Evolutionary conservation across 768 basidiomycete species (phyloP).

Genomic region (Hericium alpestre): DNA sequence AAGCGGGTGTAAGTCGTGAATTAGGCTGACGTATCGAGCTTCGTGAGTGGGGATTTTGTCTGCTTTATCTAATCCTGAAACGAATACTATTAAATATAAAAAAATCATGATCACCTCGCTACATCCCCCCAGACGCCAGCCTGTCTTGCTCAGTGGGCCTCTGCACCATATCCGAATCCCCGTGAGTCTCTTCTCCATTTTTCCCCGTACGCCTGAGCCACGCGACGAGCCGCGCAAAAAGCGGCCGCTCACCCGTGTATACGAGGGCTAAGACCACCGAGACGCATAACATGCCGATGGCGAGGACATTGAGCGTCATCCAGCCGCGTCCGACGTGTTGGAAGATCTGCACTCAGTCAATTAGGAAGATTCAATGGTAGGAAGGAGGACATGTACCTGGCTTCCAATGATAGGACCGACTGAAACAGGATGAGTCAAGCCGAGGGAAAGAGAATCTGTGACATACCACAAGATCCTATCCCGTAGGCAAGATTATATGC

Average conservation of each 20-base stretch:
- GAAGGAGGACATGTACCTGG: constrained; percentile 31
- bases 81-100: too few species aligned
- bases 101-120: too few species aligned
- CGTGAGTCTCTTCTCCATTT: too few species aligned
- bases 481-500: constrained; percentile 67
- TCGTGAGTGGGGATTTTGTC: too few species aligned
- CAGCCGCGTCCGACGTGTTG: constrained; percentile 47
- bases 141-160: too few species aligned
- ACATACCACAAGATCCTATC: constrained; percentile 49
- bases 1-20: too few species aligned
- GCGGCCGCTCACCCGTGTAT: constrained; percentile 33
- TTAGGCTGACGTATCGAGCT: too few species aligned
- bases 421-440: constrained; percentile 17
- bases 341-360: constrained; percentile 37
- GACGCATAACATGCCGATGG: constrained; percentile 30
- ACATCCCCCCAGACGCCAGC: too few species aligned
- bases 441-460: background rate
- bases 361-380: background rate
- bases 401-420: constrained; percentile 66
- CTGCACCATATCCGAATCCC: too few species aligned
- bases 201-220: background rate
- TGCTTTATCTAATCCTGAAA: too few species aligned
- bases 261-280: constrained; percentile 30
- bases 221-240: constrained; percentile 1
- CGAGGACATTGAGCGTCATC: constrained; percentile 44